Conservation (phyloP, 2,329 filamentous ascomycete species). For the Xylaria sp. region DNA sequence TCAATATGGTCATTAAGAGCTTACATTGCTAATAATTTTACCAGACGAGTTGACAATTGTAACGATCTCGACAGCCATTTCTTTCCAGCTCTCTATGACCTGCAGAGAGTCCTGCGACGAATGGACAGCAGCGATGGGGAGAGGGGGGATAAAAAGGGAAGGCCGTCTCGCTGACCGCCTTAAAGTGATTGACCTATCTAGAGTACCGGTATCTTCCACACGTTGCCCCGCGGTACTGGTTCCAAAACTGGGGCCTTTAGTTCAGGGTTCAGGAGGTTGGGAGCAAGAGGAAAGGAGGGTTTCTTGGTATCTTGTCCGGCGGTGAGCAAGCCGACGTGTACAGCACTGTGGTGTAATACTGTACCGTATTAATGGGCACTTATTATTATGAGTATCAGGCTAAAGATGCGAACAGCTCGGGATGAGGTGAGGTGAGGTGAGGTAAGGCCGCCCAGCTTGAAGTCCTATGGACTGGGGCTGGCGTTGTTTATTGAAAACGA, state of each 20-base stretch:
- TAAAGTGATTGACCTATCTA: background rate
- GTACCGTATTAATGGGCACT: background rate
- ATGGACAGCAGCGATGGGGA: conserved; percentile 9
- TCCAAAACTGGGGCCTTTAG: conserved; percentile 18
- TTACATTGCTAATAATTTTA: conserved; percentile 45
- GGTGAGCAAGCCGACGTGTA: conserved; percentile 21
- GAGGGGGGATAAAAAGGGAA: conserved; percentile 22
- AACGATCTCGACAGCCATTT: conserved; percentile 41
- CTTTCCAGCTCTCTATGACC: conserved; percentile 14
- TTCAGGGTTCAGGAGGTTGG: conserved; percentile 23
- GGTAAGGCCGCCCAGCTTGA: conserved; percentile 1
- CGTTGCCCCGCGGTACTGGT: conserved; percentile 16
- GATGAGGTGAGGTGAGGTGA: conserved; percentile 5
- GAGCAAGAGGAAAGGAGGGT: background rate
- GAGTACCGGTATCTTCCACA: background rate
- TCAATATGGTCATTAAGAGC: conserved; percentile 18
- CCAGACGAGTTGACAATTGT: conserved; percentile 43
- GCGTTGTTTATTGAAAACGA: background rate
- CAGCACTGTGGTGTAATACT: background rate
- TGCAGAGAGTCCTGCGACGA: conserved; percentile 16
- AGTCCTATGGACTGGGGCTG: conserved; percentile 1
- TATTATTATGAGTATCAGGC: background rate
- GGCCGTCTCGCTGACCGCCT: conserved; percentile 23
- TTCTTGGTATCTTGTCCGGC: conserved; percentile 15
- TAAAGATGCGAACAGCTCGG: background rate